Percentiles rank a stretch among this genome's conserved stretches.
Evolutionary conservation across 495 filamentous ascomycete genomes (phyloP).

Genomic region (Achaetomiella virescens): DNA sequence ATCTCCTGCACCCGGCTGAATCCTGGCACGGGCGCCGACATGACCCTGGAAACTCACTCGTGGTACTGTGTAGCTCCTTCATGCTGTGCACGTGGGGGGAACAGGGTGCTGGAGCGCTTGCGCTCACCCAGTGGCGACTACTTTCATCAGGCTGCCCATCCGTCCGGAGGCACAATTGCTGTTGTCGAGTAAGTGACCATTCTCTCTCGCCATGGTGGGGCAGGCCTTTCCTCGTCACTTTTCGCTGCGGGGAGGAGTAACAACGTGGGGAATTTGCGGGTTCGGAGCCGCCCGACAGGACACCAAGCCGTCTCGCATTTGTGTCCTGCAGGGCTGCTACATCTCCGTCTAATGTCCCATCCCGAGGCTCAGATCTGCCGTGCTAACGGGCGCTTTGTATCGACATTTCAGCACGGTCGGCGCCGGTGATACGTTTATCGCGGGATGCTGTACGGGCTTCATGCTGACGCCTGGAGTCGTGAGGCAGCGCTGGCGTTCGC

Average conservation of each 20-base stretch:
- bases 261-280: neutral
- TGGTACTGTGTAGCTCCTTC: constrained; percentile 39
- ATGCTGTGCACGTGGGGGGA: constrained; percentile 65
- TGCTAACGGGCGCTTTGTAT: constrained; percentile 18
- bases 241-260: neutral
- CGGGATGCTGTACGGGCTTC: constrained; percentile 62
- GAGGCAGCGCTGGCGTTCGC: constrained; percentile 52
- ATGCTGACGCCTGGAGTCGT: constrained; percentile 45
- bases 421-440: constrained; percentile 71
- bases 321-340: neutral
- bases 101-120: constrained; percentile 50
- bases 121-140: constrained; percentile 31
- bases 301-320: constrained; percentile 4
- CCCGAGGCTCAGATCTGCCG: neutral
- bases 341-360: neutral
- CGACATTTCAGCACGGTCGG: constrained; percentile 52
- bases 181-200: constrained; percentile 57
- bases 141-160: constrained; percentile 43
- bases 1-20: neutral
- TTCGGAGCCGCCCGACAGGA: neutral
- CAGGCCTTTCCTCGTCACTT: neutral
- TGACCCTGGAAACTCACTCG: constrained; percentile 1
- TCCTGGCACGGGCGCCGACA: neutral
- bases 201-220: neutral
- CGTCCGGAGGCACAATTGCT: constrained; percentile 28